phyloP scores from a whole-genome alignment of 306 rosid species.

The Albizia julibrissin region DNA sequence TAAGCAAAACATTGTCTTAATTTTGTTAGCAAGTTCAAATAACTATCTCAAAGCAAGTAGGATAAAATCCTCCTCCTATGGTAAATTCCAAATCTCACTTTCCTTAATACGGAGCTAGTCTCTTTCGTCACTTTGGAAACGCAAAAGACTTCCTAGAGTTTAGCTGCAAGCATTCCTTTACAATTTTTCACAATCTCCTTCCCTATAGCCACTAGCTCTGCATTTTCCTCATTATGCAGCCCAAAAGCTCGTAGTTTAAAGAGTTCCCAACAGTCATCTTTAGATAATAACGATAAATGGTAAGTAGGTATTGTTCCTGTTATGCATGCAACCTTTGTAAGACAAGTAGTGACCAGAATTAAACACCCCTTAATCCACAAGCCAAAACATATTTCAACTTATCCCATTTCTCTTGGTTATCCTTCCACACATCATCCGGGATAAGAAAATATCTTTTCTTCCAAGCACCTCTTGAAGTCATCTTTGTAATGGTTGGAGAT shows the following conservation, averaged over 20 bases:
- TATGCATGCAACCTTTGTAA: slow-evolving; percentile 2
- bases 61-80: background rate
- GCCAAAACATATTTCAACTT: background rate
- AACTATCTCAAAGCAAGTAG: slow-evolving; percentile 21
- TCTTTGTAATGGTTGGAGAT: background rate
- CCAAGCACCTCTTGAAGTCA: background rate
- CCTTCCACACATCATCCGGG: slow-evolving; percentile 15
- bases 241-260: slow-evolving; percentile 22
- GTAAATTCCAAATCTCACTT: background rate
- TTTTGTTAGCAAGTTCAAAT: background rate
- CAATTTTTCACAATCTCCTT: background rate
- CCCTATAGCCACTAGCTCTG: background rate
- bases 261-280: slow-evolving; percentile 10
- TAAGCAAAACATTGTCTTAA: slow-evolving; percentile 20
- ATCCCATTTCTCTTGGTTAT: slow-evolving; percentile 7
- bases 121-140: background rate
- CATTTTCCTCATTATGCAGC: background rate
- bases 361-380: slow-evolving; percentile 8
- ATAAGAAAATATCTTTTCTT: slow-evolving; percentile 7
- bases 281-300: background rate
- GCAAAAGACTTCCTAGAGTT: background rate
- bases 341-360: slow-evolving; percentile 19
- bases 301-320: background rate
- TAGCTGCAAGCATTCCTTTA: background rate
- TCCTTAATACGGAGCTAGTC: background rate